Evolutionary conservation across 768 basidiomycete genomes (phyloP).

Genomic region (Tulasnella sp.): DNA sequence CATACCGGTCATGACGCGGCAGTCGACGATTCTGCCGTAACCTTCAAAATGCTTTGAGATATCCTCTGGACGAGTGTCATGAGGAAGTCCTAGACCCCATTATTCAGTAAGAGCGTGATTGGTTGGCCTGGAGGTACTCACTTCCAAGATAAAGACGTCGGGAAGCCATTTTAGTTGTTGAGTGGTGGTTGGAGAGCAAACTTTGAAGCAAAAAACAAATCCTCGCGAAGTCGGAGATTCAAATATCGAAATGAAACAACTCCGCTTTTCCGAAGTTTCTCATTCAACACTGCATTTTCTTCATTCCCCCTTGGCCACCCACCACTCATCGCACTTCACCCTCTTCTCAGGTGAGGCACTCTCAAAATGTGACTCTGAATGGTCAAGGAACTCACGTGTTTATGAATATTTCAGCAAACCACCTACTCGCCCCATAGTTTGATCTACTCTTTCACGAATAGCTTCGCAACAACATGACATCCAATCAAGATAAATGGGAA

Average conservation of each 20-base stretch:
- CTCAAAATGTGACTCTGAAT: too few species aligned
- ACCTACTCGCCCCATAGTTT: too few species aligned
- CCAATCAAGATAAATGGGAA: conserved; percentile 9
- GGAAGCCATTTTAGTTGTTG: conserved; percentile 1
- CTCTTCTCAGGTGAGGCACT: not conserved
- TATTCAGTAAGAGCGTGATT: too few species aligned
- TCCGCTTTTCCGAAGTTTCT: not conserved
- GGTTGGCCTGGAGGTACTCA: too few species aligned
- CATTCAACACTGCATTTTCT: not conserved
- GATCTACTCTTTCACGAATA: too few species aligned
- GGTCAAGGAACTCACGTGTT: too few species aligned
- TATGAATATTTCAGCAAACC: too few species aligned
- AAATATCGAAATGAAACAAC: too few species aligned
- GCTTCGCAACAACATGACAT: too few species aligned
- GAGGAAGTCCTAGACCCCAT: conserved; percentile 49
- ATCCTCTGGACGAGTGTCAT: conserved; percentile 72
- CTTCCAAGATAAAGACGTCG: conserved; percentile 13
- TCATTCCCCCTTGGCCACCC: not conserved
- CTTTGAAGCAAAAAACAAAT: conserved; percentile 5
- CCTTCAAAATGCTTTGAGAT: conserved; percentile 82
- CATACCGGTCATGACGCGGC: conserved; percentile 87
- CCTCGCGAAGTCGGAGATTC: too few species aligned
- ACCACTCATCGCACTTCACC: not conserved
- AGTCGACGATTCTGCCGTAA: conserved; percentile 78
- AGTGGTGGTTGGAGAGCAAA: not conserved